Evolutionary conservation across 2,329 filamentous ascomycete genomes (phyloP), one percentile per base, ranked within the genome.

Genomic region (Claviceps fusiformis): DNA sequence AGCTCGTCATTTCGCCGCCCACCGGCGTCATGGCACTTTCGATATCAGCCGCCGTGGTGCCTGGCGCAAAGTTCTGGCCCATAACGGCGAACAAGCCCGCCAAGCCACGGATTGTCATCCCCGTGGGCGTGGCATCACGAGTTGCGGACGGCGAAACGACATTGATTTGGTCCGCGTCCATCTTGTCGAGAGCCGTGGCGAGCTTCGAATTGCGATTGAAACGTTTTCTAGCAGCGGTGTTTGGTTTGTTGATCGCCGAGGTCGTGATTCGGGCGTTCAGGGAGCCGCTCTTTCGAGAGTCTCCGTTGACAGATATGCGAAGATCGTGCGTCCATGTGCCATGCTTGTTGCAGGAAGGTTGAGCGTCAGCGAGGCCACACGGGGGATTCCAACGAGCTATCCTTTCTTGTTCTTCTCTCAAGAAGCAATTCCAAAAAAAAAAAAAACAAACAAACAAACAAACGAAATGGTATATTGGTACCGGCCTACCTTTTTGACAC

Each of bases 41-140:
- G 57, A 93, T 89, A 64, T 93, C 88, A 35, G 85, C 86, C 1
- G 85, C 85, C 7, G 88, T 90, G 0, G 88, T 93, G 43, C 88
- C 88, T 2, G 81, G 81, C 13, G 87, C 88, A 66, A 93, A 89
- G 73, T 93, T 93, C 68, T 87, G 85, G 3, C 85, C 87, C 66
- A 89, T 79, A 29, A 93, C 79, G 19, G 80, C 78, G 62, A 80
- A 88, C 1, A 86, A 86, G 0, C 86, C 85, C 0, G 83, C 83
- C 9, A 85, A 72, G n/a, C 88, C 88, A 54, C 82, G 76, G 60
- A 93, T 91, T 41, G 78, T 83, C 49, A 92, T 78, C 24, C 84
- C 82, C 57, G 68, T 66, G 27, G 43, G 48, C 49, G 39, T 48
- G 7, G 37, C 7, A 27, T 11, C 17, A 52, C 17, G 61, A 11